Evolutionary conservation across 2,329 filamentous ascomycete species (phyloP), one percentile per base, ranked within the genome.

Genomic region (Teratosphaeria zuluensis): DNA sequence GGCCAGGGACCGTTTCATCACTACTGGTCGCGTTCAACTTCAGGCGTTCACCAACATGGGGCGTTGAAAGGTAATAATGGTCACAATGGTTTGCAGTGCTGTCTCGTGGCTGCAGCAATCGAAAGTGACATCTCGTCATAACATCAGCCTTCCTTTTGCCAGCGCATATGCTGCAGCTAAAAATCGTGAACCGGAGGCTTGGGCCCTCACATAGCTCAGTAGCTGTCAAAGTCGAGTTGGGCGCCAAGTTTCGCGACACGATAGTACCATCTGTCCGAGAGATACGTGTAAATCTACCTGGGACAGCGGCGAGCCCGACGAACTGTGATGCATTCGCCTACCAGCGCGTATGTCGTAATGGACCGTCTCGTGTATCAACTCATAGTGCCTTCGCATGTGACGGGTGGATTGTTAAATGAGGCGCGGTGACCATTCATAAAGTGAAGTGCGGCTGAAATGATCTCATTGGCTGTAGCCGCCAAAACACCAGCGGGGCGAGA

Each of bases 161-260:
- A 60, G 53, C 58, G 58, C 58, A 58, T 32, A 42, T 48, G 54
- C 38, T 58, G 56, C 55, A 58, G 58, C 56, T 58, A 60, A 30
- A 24, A 8, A 42, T 14, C 12, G 35, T 16, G 19, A 19, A 42
- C 53, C 38, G 38, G 2, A 19, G n/a, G 42, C 16, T 48, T 48
- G 42, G 42, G n/a, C 6, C 9, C n/a, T 19, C n/a, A 19, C 16
- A 21, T n/a, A 48, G 42, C 42, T 48, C 16, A 21, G n/a, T n/a
- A 48, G 5, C 33, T 35, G 14, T 35, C 14, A 46, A 2, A 16
- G 42, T n/a, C 14, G 33, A 16, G 9, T 38, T 38, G 33, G 33
- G 33, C 33, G 33, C 11, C 33, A 38, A 38, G 14, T 2, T 1
- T 42, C 14, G 5, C 35, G 7, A 4, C 11, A 16, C 11, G 11